Evolutionary conservation across 208 protist genomes (phyloP), one percentile per base, ranked within the genome.

Genomic region (Trypanosoma lewisi): DNA sequence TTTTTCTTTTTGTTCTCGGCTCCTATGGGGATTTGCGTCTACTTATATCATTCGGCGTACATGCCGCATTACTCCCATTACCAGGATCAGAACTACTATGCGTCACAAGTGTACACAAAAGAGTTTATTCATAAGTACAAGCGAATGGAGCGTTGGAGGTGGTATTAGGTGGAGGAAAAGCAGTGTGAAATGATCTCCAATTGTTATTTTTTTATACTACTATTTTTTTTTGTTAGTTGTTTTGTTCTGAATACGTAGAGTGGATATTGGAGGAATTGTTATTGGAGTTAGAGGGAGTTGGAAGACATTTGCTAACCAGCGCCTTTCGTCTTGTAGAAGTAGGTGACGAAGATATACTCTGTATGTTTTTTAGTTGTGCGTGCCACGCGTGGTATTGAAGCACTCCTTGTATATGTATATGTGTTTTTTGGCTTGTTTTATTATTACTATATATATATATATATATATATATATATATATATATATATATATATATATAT

Each of bases 81-180:
- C 71, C 90, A 96, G 75, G 87, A 96, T 51, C 85, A 93, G 76
- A 84, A 96, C 73, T 96, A 96, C 82, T 96, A 96, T 77, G 83
- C 87, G 3, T 67, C 84, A 0, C 90, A 93, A 69, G 78, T 82
- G 27, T 96, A 96, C 69, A 93, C 86, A 53, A 96, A 96, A 74
- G 87, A 96, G 72, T 96, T 96, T 73, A 96, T 96, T 57, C 79
- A 92, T 68, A 80, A 91, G 66, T 96, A 96, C 73, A 81, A 93
- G 61, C 85, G 90, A 30, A 70, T 96, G 11, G 87, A 96, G 73
- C 90, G 90, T 44, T 96, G 90, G 90, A 75, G 90, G 33, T 93
- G 87, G 86, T 96, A 96, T 66, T 96, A 82, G 33, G 16, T 14
- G 23, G 42, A 3, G 42, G 23, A 23, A 1, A 21, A 41, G 36